phyloP scores from a whole-genome alignment of 495 filamentous ascomycete genomes.

The Aspergillus mulundensis region DNA sequence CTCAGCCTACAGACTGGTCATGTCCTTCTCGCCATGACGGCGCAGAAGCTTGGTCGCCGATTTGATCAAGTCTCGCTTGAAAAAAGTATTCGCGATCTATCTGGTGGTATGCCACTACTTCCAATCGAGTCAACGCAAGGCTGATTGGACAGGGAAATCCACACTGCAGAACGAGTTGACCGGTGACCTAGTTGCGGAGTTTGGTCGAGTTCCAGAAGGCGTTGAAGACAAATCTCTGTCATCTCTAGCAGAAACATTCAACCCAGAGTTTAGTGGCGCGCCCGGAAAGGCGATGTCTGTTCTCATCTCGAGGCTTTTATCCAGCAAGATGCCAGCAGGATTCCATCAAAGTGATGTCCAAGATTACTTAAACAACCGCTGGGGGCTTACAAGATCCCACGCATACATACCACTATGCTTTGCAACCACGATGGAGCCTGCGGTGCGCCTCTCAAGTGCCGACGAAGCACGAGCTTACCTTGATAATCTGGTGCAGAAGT shows the following conservation, averaged over 20 bases:
- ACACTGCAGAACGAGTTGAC: slow-evolving; percentile 94
- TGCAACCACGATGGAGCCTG: slow-evolving; percentile 86
- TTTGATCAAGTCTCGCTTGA: slow-evolving; percentile 20
- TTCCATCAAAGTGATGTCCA: slow-evolving; percentile 92
- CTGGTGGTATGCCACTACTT: slow-evolving; percentile 14
- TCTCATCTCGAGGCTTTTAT: slow-evolving; percentile 86
- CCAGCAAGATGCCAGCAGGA: slow-evolving; percentile 97
- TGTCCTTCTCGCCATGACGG: slow-evolving; percentile 18
- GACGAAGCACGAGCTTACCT: slow-evolving; percentile 85
- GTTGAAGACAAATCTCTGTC: slow-evolving; percentile 94
- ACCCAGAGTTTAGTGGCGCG: slow-evolving; percentile 91
- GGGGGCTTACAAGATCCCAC: slow-evolving; percentile 89
- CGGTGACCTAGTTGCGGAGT: slow-evolving; percentile 93
- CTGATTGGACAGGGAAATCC: slow-evolving; percentile 68
- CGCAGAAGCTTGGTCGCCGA: slow-evolving; percentile 22
- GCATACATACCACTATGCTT: slow-evolving; percentile 54
- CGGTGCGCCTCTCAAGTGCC: slow-evolving; percentile 75
- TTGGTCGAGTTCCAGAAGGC: slow-evolving; percentile 95
- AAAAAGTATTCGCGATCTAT: slow-evolving; percentile 23
- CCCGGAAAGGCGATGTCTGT: slow-evolving; percentile 93
- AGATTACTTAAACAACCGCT: slow-evolving; percentile 87
- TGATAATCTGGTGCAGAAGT: slow-evolving; percentile 79
- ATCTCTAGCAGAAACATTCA: slow-evolving; percentile 87
- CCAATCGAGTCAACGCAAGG: not conserved
- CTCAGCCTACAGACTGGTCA: slow-evolving; percentile 16